phyloP scores from a whole-genome alignment of 2,329 filamentous ascomycete genomes.

The Dendryphion nanum region DNA sequence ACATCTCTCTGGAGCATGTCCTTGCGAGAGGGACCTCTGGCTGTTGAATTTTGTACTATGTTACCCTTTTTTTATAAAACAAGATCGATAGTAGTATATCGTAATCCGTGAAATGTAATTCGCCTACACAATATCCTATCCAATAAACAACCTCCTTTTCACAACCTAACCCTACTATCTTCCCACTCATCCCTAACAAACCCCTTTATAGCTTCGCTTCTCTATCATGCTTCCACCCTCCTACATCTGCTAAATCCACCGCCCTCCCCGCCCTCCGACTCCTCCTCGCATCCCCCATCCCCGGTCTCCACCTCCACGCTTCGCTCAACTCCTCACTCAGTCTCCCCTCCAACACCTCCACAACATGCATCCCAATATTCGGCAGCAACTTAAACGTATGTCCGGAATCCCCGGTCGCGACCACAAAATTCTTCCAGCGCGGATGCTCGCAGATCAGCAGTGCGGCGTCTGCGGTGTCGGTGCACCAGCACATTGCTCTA shows the following conservation, averaged over 20 bases:
- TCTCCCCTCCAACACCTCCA: constrained; percentile 45
- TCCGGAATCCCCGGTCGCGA: constrained; percentile 51
- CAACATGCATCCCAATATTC: constrained; percentile 49
- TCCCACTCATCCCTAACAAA: no score
- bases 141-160: no score
- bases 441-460: constrained; percentile 58
- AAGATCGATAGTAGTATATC: no score
- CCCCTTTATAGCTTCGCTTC: neutral
- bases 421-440: constrained; percentile 47
- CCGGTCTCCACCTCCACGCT: constrained; percentile 48
- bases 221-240: constrained; percentile 40
- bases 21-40: no score
- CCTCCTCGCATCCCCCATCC: constrained; percentile 43
- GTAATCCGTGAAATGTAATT: no score
- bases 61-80: no score
- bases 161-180: no score
- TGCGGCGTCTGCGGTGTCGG: constrained; percentile 61
- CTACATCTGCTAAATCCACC: constrained; percentile 48
- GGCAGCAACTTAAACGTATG: constrained; percentile 49
- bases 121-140: no score
- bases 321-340: constrained; percentile 40
- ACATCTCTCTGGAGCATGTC: no score
- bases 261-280: constrained; percentile 42
- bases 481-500: constrained; percentile 58
- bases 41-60: no score